Conservation (phyloP, 1,284 basidiomycete genomes). For the Tilletia caries region DNA sequence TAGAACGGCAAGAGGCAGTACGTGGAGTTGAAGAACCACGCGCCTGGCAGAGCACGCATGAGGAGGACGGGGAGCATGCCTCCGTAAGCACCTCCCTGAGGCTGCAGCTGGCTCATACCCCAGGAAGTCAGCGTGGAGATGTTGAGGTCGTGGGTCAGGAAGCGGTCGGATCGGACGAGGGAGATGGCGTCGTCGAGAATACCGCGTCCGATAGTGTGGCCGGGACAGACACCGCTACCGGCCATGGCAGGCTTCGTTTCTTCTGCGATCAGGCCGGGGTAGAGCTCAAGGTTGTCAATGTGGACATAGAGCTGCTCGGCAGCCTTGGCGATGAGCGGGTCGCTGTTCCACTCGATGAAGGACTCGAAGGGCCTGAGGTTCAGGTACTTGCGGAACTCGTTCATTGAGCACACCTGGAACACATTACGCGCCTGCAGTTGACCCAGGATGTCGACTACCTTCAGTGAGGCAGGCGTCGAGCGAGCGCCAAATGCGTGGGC, state of each 20-base stretch:
- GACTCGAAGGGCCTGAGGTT: slow-evolving; percentile 30
- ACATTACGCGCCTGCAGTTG: slow-evolving; percentile 67
- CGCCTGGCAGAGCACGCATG: slow-evolving; percentile 66
- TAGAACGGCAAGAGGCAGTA: slow-evolving; percentile 84
- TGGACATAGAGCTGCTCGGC: slow-evolving; percentile 63
- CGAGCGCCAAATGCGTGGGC: slow-evolving; percentile 75
- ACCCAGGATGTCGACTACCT: slow-evolving; percentile 75
- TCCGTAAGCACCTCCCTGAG: slow-evolving; percentile 56
- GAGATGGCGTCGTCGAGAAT: slow-evolving; percentile 84
- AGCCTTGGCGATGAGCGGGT: slow-evolving; percentile 67
- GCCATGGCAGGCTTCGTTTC: slow-evolving; percentile 71
- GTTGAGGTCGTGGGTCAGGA: slow-evolving; percentile 77
- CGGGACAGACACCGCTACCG: slow-evolving; percentile 71
- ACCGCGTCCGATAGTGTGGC: slow-evolving; percentile 78
- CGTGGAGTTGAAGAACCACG: slow-evolving; percentile 56
- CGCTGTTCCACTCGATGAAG: slow-evolving; percentile 78
- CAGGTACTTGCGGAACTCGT: slow-evolving; percentile 69
- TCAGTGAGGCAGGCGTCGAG: slow-evolving; percentile 70
- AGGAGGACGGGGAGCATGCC: slow-evolving; percentile 60
- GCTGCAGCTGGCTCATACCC: slow-evolving; percentile 37
- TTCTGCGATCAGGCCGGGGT: slow-evolving; percentile 61
- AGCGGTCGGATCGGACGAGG: slow-evolving; percentile 75
- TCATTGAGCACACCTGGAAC: slow-evolving; percentile 81
- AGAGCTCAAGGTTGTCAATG: slow-evolving; percentile 76
- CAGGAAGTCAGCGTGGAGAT: slow-evolving; percentile 67